Conservation (phyloP, 1,139 yeast genomes). For the Protomyces macrosporus region DNA sequence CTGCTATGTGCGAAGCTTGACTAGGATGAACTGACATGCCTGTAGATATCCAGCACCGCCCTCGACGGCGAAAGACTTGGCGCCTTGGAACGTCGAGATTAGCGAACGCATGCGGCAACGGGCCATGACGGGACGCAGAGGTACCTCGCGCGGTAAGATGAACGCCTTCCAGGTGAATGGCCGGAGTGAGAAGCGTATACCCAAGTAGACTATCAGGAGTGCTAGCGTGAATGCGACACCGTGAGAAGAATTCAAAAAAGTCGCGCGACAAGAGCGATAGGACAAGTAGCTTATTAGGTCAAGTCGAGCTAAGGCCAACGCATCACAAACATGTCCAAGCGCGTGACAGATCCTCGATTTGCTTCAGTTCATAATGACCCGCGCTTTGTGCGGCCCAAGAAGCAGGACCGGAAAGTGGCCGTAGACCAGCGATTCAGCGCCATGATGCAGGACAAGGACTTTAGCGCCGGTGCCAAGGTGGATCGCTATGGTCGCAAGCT, state of each 20-base stretch:
- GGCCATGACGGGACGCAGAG: constrained; percentile 7
- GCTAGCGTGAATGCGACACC: constrained; percentile 40
- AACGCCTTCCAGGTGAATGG: constrained; percentile 7
- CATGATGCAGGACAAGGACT: constrained; percentile 54
- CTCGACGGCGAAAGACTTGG: neutral
- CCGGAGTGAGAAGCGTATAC: neutral
- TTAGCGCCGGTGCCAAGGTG: constrained; percentile 57
- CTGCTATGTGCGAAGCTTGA: neutral
- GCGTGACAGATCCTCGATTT: constrained; percentile 61
- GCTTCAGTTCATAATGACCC: constrained; percentile 80
- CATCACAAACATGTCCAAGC: neutral
- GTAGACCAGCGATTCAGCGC: constrained; percentile 82
- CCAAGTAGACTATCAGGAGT: neutral
- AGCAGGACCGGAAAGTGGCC: constrained; percentile 63
- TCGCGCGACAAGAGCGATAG: too few relatives aligned
- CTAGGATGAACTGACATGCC: neutral
- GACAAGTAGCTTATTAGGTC: too few relatives aligned
- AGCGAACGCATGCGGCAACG: constrained; percentile 7
- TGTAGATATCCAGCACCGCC: constrained; percentile 11
- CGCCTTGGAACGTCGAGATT: constrained; percentile 8
- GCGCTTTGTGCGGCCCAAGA: constrained; percentile 69
- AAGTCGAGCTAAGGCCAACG: too few relatives aligned
- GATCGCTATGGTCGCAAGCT: constrained; percentile 84
- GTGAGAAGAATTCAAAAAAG: too few relatives aligned
- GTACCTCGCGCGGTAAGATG: constrained; percentile 4